Evolutionary conservation across 768 basidiomycete genomes (phyloP).

Genomic region (Boletus sp.): DNA sequence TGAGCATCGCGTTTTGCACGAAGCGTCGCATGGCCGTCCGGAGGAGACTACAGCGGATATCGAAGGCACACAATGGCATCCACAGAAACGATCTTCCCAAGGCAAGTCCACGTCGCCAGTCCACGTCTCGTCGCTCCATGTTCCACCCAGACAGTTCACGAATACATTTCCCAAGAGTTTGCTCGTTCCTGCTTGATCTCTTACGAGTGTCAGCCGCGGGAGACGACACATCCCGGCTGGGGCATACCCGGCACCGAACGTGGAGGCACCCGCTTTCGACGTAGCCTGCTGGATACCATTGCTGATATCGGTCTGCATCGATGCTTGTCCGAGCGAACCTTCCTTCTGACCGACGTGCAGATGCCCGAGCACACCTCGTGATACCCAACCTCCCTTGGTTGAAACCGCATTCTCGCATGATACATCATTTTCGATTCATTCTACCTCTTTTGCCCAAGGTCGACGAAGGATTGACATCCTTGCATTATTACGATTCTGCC

Average conservation of each 20-base stretch:
- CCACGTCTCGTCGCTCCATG: background rate
- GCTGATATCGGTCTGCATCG: constrained; percentile 57
- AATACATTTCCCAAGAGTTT: constrained; percentile 72
- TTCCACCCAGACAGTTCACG: constrained; percentile 52
- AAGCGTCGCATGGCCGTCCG: constrained; percentile 70
- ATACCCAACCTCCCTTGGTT: constrained; percentile 70
- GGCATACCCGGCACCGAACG: constrained; percentile 66
- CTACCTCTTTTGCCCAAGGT: constrained; percentile 58
- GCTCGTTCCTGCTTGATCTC: constrained; percentile 70
- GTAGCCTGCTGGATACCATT: constrained; percentile 69
- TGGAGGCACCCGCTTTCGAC: constrained; percentile 62
- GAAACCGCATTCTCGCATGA: constrained; percentile 73
- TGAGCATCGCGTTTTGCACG: constrained; percentile 59
- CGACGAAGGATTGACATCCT: constrained; percentile 60
- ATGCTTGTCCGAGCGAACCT: background rate
- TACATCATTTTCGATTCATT: constrained; percentile 79
- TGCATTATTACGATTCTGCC: constrained; percentile 77
- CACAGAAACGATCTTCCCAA: constrained; percentile 58
- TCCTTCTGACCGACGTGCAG: constrained; percentile 35
- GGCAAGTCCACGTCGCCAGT: constrained; percentile 33
- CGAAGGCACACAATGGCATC: constrained; percentile 56
- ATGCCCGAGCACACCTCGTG: constrained; percentile 64
- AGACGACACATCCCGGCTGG: constrained; percentile 70
- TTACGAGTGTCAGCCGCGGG: constrained; percentile 68
- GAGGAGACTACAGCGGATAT: constrained; percentile 62